Conservation (phyloP, 352 stramenopile species). For the Phytophthora chlamydospora region DNA sequence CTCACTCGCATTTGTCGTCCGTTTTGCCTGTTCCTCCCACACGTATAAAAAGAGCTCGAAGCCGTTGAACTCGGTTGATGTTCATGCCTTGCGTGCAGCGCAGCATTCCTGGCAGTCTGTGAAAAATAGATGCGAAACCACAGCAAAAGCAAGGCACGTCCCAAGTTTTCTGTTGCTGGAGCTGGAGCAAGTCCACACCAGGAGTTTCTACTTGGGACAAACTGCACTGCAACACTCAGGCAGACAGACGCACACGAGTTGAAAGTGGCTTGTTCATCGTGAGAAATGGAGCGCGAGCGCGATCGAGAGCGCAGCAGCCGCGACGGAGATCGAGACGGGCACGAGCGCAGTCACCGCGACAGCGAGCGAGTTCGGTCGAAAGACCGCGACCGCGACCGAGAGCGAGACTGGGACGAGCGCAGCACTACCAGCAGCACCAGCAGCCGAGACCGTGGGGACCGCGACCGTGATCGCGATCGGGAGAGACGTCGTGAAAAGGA, state of each 20-base stretch:
- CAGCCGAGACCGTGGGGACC: conserved; percentile 30
- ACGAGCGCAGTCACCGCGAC: conserved; percentile 31
- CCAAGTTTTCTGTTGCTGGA: conserved; percentile 2
- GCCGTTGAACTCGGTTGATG: conserved; percentile 10
- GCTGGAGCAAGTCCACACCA: conserved; percentile 14
- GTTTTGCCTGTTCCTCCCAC: conserved; percentile 19
- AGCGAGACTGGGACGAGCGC: conserved; percentile 44
- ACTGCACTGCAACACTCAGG: conserved; percentile 14
- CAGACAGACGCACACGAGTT: conserved; percentile 12
- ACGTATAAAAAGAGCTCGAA: conserved; percentile 14
- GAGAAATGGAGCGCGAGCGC: conserved; percentile 41
- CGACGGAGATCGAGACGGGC: conserved; percentile 21
- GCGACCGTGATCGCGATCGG: conserved; percentile 34
- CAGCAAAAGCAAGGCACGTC: conserved; percentile 17
- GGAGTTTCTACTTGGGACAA: conserved; percentile 32
- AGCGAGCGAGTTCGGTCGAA: conserved; percentile 33
- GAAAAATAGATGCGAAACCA: conserved; percentile 46
- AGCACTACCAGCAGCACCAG: conserved; percentile 34
- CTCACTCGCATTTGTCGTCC: conserved; percentile 10
- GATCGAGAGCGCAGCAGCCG: conserved; percentile 31
- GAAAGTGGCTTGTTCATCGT: conserved; percentile 10
- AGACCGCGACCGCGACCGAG: conserved; percentile 24
- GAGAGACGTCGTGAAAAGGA: conserved; percentile 18
- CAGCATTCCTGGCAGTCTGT: conserved; percentile 7
- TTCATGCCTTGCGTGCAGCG: conserved; percentile 1